Percentiles rank a stretch among this genome's conserved stretches.
phyloP scores from a whole-genome alignment of 129 eudicot species.

The Pulicaria dysenterica region DNA sequence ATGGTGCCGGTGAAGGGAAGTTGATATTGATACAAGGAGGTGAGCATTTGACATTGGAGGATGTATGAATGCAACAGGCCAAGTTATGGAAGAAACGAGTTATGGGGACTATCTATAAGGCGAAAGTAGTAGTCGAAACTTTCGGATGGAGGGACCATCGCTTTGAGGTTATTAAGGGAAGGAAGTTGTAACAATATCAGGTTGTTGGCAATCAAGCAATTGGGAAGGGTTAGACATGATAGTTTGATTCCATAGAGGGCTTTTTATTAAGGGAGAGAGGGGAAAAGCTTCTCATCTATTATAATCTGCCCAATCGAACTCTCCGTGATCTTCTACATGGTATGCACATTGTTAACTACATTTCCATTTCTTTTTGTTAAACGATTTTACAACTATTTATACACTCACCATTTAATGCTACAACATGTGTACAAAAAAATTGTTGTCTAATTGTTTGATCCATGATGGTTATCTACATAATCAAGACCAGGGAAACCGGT shows the following conservation, averaged over 20 bases:
- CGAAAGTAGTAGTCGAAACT: too few relatives aligned
- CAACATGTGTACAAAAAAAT: neutral
- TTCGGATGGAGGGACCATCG: slow-evolving; percentile 76
- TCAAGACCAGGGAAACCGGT: slow-evolving; percentile 69
- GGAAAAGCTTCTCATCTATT: slow-evolving; percentile 76
- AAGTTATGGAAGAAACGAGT: slow-evolving; percentile 77
- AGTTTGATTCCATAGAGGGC: slow-evolving; percentile 76
- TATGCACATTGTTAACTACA: slow-evolving; percentile 20
- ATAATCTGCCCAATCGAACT: slow-evolving; percentile 57
- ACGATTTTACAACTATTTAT: neutral
- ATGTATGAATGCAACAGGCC: slow-evolving; percentile 83
- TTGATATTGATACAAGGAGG: slow-evolving; percentile 74
- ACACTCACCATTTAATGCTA: neutral
- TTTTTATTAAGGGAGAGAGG: slow-evolving; percentile 84
- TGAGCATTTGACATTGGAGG: slow-evolving; percentile 76
- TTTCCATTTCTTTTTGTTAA: neutral
- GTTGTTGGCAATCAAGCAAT: slow-evolving; percentile 57
- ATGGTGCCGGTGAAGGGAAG: slow-evolving; percentile 69
- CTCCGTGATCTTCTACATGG: slow-evolving; percentile 75
- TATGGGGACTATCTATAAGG: slow-evolving; percentile 78
- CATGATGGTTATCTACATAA: slow-evolving; percentile 41
- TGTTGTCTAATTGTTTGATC: neutral
- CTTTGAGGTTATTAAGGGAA: slow-evolving; percentile 74
- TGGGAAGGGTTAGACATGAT: slow-evolving; percentile 74
- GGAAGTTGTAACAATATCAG: slow-evolving; percentile 68